These are phyloP conservation scores for Fusarium marasasianum DNA, from an alignment of 2,329 filamentous ascomycete genomes.

Conservation along the genomic window DNA sequence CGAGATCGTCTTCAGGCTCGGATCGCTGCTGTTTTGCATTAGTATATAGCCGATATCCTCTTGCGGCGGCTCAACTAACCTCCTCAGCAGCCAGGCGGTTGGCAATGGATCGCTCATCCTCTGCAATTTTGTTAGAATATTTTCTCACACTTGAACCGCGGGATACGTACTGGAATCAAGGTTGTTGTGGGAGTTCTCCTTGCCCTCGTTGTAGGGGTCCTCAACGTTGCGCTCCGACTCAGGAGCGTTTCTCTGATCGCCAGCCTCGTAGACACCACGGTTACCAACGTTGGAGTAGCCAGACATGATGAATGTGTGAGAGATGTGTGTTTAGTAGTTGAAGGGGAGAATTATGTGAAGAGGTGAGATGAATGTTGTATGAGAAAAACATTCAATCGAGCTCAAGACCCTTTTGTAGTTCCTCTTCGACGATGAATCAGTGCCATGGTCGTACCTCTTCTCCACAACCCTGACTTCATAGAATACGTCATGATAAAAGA, in stretches of 20 bases:
- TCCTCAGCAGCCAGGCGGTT: slow-evolving; percentile 75
- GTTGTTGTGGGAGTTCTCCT: slow-evolving; percentile 72
- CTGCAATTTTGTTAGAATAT: slow-evolving; percentile 47
- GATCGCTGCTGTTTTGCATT: slow-evolving; percentile 42
- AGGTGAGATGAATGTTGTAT: not conserved
- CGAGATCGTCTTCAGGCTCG: slow-evolving; percentile 56
- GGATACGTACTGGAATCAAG: slow-evolving; percentile 74
- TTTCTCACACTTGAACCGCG: slow-evolving; percentile 50
- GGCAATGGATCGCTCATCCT: slow-evolving; percentile 76
- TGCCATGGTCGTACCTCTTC: slow-evolving; percentile 19
- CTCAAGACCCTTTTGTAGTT: slow-evolving; percentile 34
- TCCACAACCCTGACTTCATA: slow-evolving; percentile 45
- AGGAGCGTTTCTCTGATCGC: slow-evolving; percentile 76
- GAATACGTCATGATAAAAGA: slow-evolving; percentile 42
- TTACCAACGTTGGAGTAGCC: slow-evolving; percentile 73
- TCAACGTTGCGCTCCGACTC: slow-evolving; percentile 60
- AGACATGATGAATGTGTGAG: slow-evolving; percentile 44
- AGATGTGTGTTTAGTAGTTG: not conserved
- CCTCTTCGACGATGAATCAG: slow-evolving; percentile 22
- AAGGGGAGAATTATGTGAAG: not conserved
- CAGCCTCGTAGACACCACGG: slow-evolving; percentile 74
- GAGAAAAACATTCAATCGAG: not conserved
- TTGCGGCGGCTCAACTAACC: slow-evolving; percentile 49
- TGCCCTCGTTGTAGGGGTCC: slow-evolving; percentile 76
- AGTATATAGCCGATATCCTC: not conserved